Percentiles rank a stretch among this genome's conserved stretches.
These are phyloP conservation scores for Dactylellina sp. DNA, from an alignment of 2,329 filamentous ascomycete species.

Conservation along the genomic window DNA sequence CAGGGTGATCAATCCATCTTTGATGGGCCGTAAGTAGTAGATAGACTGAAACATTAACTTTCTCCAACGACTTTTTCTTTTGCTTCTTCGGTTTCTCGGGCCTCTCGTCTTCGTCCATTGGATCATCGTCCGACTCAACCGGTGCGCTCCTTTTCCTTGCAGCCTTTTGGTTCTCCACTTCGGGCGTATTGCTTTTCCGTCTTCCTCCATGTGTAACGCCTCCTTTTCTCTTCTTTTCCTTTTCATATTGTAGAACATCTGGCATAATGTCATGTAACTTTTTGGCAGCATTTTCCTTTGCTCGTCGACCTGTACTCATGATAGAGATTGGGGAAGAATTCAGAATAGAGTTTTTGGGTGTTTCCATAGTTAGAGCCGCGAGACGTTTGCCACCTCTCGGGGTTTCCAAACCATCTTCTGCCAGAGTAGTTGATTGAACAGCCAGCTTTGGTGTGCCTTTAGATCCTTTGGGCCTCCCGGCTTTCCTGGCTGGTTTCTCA, in stretches of 20 bases:
- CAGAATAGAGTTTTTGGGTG: slow-evolving; percentile 24
- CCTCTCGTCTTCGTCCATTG: slow-evolving; percentile 62
- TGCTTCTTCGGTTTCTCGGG: slow-evolving; percentile 67
- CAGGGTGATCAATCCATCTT: slow-evolving; percentile 79
- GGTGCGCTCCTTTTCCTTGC: slow-evolving; percentile 64
- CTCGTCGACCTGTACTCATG: slow-evolving; percentile 78
- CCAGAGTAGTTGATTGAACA: not conserved
- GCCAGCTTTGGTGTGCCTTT: slow-evolving; percentile 19
- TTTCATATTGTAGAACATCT: slow-evolving; percentile 91
- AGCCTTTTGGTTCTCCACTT: slow-evolving; percentile 16
- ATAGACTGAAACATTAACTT: slow-evolving; percentile 72
- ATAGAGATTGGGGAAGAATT: slow-evolving; percentile 64
- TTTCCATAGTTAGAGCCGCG: slow-evolving; percentile 31
- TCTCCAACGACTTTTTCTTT: slow-evolving; percentile 69
- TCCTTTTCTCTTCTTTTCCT: slow-evolving; percentile 85
- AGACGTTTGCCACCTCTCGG: slow-evolving; percentile 25
- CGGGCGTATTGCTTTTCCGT: slow-evolving; percentile 62
- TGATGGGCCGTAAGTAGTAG: slow-evolving; percentile 86
- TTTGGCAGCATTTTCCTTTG: slow-evolving; percentile 85
- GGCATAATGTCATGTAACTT: slow-evolving; percentile 80
- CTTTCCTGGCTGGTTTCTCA: slow-evolving; percentile 24
- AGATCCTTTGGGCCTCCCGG: slow-evolving; percentile 39
- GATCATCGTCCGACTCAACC: slow-evolving; percentile 62
- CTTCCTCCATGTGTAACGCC: slow-evolving; percentile 73
- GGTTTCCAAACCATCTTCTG: slow-evolving; percentile 21